Conservation (phyloP, 805 yeast species). For the Cephaloascus albidus region DNA sequence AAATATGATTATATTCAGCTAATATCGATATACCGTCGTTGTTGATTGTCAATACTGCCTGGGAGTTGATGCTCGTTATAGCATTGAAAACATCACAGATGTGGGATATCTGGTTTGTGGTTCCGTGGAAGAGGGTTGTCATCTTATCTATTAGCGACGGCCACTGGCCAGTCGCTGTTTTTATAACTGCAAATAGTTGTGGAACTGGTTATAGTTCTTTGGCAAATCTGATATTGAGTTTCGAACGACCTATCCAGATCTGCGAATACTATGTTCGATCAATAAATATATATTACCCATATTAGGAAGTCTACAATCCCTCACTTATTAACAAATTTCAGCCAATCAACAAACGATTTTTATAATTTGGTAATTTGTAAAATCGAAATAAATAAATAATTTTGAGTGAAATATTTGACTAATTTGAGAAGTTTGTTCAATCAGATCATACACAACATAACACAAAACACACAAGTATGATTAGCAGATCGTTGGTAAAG, state of each 20-base stretch:
- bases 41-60: slow-evolving; percentile 24
- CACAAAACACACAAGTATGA: no score
- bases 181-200: no score
- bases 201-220: no score
- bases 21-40: slow-evolving; percentile 22
- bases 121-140: slow-evolving; percentile 16
- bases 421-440: neutral
- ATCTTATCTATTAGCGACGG: no score
- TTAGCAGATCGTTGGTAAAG: neutral
- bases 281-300: neutral
- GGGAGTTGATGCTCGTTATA: slow-evolving; percentile 18
- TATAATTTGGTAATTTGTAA: neutral
- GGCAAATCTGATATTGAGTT: no score
- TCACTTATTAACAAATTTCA: neutral
- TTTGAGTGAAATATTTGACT: neutral
- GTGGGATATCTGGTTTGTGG: slow-evolving; percentile 27
- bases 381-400: no score
- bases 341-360: neutral
- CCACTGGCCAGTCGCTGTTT: no score
- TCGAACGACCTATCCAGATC: no score
- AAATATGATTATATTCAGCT: slow-evolving; percentile 25
- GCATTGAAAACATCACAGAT: slow-evolving; percentile 25
- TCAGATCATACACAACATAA: no score
- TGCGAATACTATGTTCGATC: no score
- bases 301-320: neutral